Base-by-base conservation (phyloP, 176 grass and related monocot species). In the Zoysia pacifica region DNA sequence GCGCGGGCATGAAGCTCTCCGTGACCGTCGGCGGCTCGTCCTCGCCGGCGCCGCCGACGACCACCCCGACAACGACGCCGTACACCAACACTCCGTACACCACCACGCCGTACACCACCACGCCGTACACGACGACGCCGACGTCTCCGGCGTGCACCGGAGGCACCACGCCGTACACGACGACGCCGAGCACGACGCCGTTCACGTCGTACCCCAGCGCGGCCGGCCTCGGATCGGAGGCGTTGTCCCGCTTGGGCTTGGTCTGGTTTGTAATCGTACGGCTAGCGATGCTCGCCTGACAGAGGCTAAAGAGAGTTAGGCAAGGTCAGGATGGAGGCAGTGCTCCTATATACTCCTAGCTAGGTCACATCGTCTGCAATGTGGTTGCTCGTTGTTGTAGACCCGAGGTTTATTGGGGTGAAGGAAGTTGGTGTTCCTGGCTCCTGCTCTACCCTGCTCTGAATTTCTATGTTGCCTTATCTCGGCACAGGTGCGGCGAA, bases 1-100 rank as follows among this genome's bases (percentile, higher is more conserved):
- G 68, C 16, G 81, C 70, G 7, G 94, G 94, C 42, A 97, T 97
- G 94, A 97, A 93, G 90, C 70, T 97, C 43, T 77, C 87, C 63
- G 81, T 97, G 36, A 78, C 83, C 8, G 94, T 97, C 74, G 76
- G 85, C 42, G 74, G 80, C 56, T 78, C 82, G 41, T 70, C 77
- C 5, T 54, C 81, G 42, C 67, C 87, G 1, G 12, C 76, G 5
- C 7, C 89, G 2, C 51, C 81, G 4, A 11, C 91, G 7, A 16
- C 90, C 13, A 50, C 64, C 11, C 44, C 64, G 2, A 64, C 67
- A 5, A 40, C 4, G 9, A 6, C 83, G 2, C 69, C 87, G 3
- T 28, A 28, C 28, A 63, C 84, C 6, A 18, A 7, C 11, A 28
- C 28, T 28, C 28, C 28, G 28, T 28, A 28, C 28, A 28, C 28